Percentiles rank a stretch among this genome's conserved stretches.
These are phyloP conservation scores for Asterochloris erici DNA, from an alignment of 139 green algal species.

Conservation along the genomic window DNA sequence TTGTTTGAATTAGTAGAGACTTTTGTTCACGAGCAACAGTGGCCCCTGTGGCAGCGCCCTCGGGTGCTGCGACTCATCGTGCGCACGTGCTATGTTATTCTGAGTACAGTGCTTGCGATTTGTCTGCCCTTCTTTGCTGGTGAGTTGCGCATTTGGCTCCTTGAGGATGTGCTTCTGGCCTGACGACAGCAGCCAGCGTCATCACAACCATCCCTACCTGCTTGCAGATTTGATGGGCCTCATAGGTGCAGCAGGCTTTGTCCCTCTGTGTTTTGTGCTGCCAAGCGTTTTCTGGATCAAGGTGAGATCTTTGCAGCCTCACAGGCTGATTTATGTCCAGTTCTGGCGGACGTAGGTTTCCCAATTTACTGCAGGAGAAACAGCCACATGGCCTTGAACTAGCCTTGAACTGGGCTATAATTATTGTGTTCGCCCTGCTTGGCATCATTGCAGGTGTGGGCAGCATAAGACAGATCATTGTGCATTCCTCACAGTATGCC, in stretches of 20 bases:
- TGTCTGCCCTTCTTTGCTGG: slow-evolving; percentile 54
- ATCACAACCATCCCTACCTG: background rate
- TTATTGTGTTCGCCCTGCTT: slow-evolving; percentile 17
- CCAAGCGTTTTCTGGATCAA: slow-evolving; percentile 40
- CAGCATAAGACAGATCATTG: slow-evolving; percentile 30
- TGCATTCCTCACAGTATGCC: slow-evolving; percentile 31
- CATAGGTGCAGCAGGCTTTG: slow-evolving; percentile 12
- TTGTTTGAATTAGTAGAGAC: slow-evolving; percentile 46
- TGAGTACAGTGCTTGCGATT: slow-evolving; percentile 40
- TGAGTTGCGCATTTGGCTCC: background rate
- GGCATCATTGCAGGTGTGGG: slow-evolving; percentile 35
- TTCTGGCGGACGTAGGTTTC: background rate
- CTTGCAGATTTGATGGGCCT: slow-evolving; percentile 7
- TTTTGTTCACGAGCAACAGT: slow-evolving; percentile 3
- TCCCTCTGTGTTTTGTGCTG: slow-evolving; percentile 47
- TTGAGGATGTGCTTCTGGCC: background rate
- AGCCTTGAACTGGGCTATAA: slow-evolving; percentile 26
- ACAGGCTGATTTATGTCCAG: background rate
- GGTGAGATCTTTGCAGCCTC: background rate
- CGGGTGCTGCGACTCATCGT: slow-evolving; percentile 33
- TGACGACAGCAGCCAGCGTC: background rate
- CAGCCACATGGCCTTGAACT: slow-evolving; percentile 20
- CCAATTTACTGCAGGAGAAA: slow-evolving; percentile 7
- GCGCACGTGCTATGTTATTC: slow-evolving; percentile 37
- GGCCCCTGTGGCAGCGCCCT: slow-evolving; percentile 16